These are phyloP conservation scores for Puccinia coronata DNA, from an alignment of 1,284 basidiomycete genomes.

Conservation along the genomic window DNA sequence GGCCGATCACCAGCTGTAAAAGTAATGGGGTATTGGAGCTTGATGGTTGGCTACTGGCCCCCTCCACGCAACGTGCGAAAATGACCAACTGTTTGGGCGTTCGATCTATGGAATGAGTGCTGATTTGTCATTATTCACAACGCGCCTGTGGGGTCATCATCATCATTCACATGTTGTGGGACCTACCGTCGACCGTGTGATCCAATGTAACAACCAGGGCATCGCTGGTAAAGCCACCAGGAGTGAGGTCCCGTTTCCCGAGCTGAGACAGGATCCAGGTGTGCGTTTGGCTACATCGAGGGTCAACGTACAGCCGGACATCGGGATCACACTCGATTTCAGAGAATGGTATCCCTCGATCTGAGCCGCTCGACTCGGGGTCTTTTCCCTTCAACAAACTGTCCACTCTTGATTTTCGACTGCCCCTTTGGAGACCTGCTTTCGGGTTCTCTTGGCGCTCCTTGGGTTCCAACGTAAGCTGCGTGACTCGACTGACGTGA, in stretches of 20 bases:
- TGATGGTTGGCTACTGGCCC: conserved; percentile 20
- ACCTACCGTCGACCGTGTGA: conserved; percentile 40
- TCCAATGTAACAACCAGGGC: conserved; percentile 39
- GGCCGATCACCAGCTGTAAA: conserved; percentile 43
- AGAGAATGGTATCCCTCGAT: conserved; percentile 25
- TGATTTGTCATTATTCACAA: not conserved
- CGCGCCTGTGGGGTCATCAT: not conserved
- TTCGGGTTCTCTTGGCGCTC: not conserved
- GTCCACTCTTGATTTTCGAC: conserved; percentile 32
- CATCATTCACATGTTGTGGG: not conserved
- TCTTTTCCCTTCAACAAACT: conserved; percentile 47
- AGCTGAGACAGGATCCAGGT: conserved; percentile 46
- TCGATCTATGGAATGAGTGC: conserved; percentile 12
- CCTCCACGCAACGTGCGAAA: conserved; percentile 24
- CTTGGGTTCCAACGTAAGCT: not conserved
- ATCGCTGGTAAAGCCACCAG: conserved; percentile 26
- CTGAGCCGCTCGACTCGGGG: conserved; percentile 3
- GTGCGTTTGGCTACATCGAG: conserved; percentile 46
- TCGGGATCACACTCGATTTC: conserved; percentile 44
- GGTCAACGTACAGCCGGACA: conserved; percentile 43
- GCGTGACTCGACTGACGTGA: conserved; percentile 5
- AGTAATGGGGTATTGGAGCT: conserved; percentile 20
- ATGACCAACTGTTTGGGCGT: conserved; percentile 28
- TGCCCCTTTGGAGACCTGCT: not conserved
- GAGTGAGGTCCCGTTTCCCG: conserved; percentile 27